Evolutionary conservation across 345 rosid species (phyloP).

Genomic region (Noccaea bulbosa): DNA sequence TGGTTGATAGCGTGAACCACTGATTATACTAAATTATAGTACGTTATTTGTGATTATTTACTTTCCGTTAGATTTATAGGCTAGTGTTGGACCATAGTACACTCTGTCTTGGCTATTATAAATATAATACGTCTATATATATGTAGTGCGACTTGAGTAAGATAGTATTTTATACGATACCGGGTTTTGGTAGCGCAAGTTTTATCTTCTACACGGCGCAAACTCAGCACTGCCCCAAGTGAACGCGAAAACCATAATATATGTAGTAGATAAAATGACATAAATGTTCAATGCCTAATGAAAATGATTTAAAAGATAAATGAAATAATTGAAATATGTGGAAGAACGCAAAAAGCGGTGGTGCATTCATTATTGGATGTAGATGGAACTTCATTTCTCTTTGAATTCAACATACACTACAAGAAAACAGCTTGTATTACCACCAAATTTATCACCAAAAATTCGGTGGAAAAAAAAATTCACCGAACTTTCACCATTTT

Average conservation of each 20-base stretch:
- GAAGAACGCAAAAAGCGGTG: conserved; percentile 34
- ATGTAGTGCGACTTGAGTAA: not conserved
- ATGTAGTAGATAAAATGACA: not conserved
- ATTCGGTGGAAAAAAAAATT: no score
- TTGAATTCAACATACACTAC: conserved; percentile 5
- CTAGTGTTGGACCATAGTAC: conserved; percentile 10
- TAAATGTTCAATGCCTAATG: not conserved
- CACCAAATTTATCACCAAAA: no score
- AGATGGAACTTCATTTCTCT: conserved; percentile 4
- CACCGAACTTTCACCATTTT: no score
- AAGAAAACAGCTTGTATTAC: no score
- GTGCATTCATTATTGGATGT: conserved; percentile 28
- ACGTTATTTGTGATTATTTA: not conserved
- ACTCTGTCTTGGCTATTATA: not conserved
- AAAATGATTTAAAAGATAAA: not conserved
- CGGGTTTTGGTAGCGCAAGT: not conserved
- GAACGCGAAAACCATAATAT: conserved; percentile 10
- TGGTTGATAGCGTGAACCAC: conserved; percentile 4
- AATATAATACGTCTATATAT: not conserved
- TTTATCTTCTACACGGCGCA: conserved; percentile 11
- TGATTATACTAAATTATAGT: not conserved
- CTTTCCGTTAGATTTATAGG: not conserved
- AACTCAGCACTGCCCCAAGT: conserved; percentile 21
- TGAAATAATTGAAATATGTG: conserved; percentile 4
- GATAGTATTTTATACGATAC: not conserved